Evolutionary conservation across 2,329 filamentous ascomycete genomes (phyloP).

Genomic region (Calonectria ilicicola): DNA sequence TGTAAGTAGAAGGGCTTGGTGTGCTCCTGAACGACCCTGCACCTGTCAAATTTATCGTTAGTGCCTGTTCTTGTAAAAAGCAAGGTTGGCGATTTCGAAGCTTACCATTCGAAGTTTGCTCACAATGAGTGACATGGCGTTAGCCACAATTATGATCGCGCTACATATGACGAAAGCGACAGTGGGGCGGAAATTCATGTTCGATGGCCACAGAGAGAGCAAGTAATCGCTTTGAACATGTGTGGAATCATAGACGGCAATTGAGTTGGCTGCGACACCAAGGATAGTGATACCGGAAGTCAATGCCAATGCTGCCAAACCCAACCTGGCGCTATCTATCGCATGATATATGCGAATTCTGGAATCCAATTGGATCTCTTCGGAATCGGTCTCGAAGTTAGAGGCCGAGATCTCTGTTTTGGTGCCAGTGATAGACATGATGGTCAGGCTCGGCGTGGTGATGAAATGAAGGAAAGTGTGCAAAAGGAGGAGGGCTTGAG

Average conservation of each 20-base stretch:
- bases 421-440: conserved; percentile 42
- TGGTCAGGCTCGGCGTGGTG: conserved; percentile 24
- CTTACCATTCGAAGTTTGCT: conserved; percentile 65
- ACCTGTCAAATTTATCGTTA: conserved; percentile 35
- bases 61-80: conserved; percentile 21
- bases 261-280: conserved; percentile 65
- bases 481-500: background rate
- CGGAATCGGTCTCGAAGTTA: conserved; percentile 62
- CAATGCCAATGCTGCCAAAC: conserved; percentile 62
- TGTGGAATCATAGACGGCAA: conserved; percentile 68
- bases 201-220: conserved; percentile 68
- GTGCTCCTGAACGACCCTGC: conserved; percentile 31
- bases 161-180: conserved; percentile 66
- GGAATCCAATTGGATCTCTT: conserved; percentile 49
- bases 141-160: conserved; percentile 61
- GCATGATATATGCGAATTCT: conserved; percentile 54
- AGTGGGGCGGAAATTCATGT: conserved; percentile 69
- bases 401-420: conserved; percentile 58
- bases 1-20: conserved; percentile 37
- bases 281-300: conserved; percentile 64
- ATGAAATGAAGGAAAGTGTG: background rate
- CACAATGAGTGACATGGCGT: conserved; percentile 59
- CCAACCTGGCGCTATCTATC: conserved; percentile 59
- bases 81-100: conserved; percentile 27
- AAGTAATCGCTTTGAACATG: conserved; percentile 59